A percentile compares a stretch with the other conserved stretches of the same genome.
These are phyloP conservation scores for Trametes hirsuta DNA, from an alignment of 1,284 basidiomycete genomes.

Conservation along the genomic window DNA sequence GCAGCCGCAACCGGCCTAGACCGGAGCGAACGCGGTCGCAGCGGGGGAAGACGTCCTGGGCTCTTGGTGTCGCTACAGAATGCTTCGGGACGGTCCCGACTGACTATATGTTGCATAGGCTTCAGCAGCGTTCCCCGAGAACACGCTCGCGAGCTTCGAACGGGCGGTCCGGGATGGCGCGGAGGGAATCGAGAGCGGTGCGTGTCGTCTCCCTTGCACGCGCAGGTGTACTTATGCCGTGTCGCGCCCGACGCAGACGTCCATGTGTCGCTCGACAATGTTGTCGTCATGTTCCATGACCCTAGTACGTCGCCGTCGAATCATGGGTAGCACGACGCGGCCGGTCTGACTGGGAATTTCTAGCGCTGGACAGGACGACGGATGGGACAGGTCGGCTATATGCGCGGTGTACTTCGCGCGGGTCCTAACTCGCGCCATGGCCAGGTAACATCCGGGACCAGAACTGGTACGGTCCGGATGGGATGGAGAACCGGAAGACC, in stretches of 20 bases:
- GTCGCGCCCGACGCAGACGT: slow-evolving; percentile 74
- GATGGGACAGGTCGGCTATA: slow-evolving; percentile 57
- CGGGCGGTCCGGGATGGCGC: slow-evolving; percentile 92
- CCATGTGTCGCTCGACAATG: slow-evolving; percentile 89
- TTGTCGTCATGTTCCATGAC: slow-evolving; percentile 97
- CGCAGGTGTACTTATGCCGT: slow-evolving; percentile 24
- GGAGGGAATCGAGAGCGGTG: slow-evolving; percentile 94
- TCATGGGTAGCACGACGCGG: slow-evolving; percentile 10
- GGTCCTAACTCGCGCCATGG: background rate
- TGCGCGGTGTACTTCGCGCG: background rate
- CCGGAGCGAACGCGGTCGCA: no score
- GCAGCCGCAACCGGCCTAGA: no score
- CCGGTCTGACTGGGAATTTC: slow-evolving; percentile 3
- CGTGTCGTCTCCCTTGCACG: slow-evolving; percentile 35
- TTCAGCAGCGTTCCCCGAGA: slow-evolving; percentile 87
- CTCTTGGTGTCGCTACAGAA: background rate
- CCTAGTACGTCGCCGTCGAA: slow-evolving; percentile 58
- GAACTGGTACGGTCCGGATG: slow-evolving; percentile 72
- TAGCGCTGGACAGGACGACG: slow-evolving; percentile 72
- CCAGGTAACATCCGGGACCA: slow-evolving; percentile 71
- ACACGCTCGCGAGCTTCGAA: slow-evolving; percentile 91
- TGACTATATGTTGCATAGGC: slow-evolving; percentile 53
- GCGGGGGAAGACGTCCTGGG: no score
- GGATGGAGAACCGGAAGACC: slow-evolving; percentile 86
- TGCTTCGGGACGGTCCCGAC: background rate